Percentiles rank a stretch among this genome's conserved stretches.
Conservation (phyloP, 805 yeast species). For the Candida patagonica region DNA sequence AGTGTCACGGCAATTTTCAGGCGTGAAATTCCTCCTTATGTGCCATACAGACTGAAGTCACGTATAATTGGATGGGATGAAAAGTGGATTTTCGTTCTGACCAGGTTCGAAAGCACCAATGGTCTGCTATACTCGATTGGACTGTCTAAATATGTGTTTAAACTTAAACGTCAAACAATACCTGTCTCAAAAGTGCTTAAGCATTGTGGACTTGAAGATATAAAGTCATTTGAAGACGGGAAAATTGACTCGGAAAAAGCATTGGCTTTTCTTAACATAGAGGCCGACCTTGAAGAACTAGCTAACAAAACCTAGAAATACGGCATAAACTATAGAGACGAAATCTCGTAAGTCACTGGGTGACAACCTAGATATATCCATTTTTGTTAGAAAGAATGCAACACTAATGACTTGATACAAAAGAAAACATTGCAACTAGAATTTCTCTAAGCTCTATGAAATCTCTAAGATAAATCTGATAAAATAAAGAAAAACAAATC, state of each 20-base stretch:
- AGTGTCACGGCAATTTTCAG: constrained; percentile 58
- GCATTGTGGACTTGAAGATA: constrained; percentile 46
- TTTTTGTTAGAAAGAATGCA: too few species aligned
- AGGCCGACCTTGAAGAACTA: constrained; percentile 7
- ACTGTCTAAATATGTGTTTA: constrained; percentile 73
- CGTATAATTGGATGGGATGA: constrained; percentile 73
- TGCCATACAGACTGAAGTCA: constrained; percentile 44
- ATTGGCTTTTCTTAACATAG: constrained; percentile 19
- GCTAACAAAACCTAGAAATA: too few species aligned
- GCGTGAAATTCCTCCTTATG: constrained; percentile 64
- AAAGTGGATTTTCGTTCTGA: constrained; percentile 72
- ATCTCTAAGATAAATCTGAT: background rate
- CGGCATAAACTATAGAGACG: too few species aligned
- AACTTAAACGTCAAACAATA: constrained; percentile 67
- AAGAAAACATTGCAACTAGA: too few species aligned
- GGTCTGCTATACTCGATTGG: constrained; percentile 46
- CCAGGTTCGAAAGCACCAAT: constrained; percentile 42
- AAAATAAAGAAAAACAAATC: constrained; percentile 3
- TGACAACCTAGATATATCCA: too few species aligned
- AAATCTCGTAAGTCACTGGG: too few species aligned
- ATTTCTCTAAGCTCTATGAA: too few species aligned
- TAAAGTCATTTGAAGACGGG: constrained; percentile 26
- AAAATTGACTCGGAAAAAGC: constrained; percentile 19
- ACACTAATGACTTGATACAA: too few species aligned
- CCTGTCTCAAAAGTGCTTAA: constrained; percentile 52